Evolutionary conservation across 441 rosid genomes (phyloP).

Genomic region (Aquilaria agallochum): DNA sequence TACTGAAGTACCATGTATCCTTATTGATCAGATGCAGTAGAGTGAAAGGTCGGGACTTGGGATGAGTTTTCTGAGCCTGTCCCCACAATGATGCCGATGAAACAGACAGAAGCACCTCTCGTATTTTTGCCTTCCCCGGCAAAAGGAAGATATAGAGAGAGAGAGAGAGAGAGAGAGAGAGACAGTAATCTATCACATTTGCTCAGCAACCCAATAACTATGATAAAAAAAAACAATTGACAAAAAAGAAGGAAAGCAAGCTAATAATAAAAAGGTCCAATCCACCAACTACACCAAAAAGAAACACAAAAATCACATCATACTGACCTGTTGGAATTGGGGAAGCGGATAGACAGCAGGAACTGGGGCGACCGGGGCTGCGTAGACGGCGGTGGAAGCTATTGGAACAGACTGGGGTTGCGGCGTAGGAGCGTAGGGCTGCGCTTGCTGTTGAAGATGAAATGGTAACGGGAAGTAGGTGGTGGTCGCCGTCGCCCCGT

Average conservation of each 20-base stretch:
- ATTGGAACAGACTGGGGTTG: slow-evolving; percentile 27
- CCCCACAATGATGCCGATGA: too few relatives aligned
- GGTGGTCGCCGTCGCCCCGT: slow-evolving; percentile 18
- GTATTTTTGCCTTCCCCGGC: too few relatives aligned
- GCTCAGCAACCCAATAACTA: not conserved
- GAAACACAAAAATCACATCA: too few relatives aligned
- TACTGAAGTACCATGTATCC: too few relatives aligned
- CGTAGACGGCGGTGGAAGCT: slow-evolving; percentile 40
- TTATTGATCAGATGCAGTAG: too few relatives aligned
- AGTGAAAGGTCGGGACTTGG: too few relatives aligned
- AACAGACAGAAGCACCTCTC: too few relatives aligned
- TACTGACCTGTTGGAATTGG: slow-evolving; percentile 48
- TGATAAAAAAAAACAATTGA: not conserved
- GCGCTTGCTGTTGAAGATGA: slow-evolving; percentile 37
- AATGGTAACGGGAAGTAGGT: slow-evolving; percentile 42
- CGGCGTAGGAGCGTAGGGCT: slow-evolving; percentile 43
- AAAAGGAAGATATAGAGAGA: too few relatives aligned
- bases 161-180: not conserved
- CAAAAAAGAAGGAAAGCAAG: too few relatives aligned
- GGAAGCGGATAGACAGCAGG: slow-evolving; percentile 37
- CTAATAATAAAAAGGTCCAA: slow-evolving; percentile 5
- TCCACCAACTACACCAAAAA: not conserved
- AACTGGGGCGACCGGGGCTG: slow-evolving; percentile 47
- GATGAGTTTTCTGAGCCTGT: too few relatives aligned
- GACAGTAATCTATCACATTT: not conserved